Conservation (phyloP, 2,329 filamentous ascomycete species). For the Aspergillus ochraceoroseus region DNA sequence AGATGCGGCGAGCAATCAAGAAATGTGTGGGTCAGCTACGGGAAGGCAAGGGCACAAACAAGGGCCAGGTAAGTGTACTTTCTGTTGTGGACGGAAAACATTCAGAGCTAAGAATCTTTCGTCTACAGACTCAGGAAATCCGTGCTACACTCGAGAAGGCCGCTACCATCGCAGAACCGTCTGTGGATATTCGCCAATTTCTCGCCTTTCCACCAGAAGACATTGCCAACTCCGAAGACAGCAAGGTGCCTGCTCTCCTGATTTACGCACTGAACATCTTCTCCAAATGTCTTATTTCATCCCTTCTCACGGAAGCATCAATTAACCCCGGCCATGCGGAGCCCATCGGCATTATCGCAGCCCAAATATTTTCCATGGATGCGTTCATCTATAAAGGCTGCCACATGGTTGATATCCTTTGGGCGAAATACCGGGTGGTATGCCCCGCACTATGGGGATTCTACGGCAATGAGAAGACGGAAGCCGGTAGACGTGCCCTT, state of each 20-base stretch:
- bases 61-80: conserved; percentile 47
- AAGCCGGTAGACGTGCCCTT: conserved; percentile 60
- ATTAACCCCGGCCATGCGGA: conserved; percentile 64
- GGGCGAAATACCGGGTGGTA: conserved; percentile 74
- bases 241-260: conserved; percentile 59
- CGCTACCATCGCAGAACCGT: conserved; percentile 50
- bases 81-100: not conserved
- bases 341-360: conserved; percentile 70
- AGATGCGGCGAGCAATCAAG: conserved; percentile 66
- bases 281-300: conserved; percentile 65
- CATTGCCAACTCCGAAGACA: conserved; percentile 39
- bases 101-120: conserved; percentile 11
- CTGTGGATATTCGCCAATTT: conserved; percentile 54
- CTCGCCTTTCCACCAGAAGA: conserved; percentile 44
- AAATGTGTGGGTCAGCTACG: conserved; percentile 67
- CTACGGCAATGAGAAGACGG: conserved; percentile 67
- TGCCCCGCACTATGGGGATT: conserved; percentile 86
- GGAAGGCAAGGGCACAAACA: conserved; percentile 60
- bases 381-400: conserved; percentile 63
- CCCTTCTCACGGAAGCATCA: conserved; percentile 63
- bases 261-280: conserved; percentile 74
- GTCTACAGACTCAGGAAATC: conserved; percentile 43
- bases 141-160: conserved; percentile 52
- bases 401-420: conserved; percentile 73
- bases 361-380: conserved; percentile 66